These are phyloP conservation scores for Verticillium klebahnii DNA, from an alignment of 2,329 filamentous ascomycete genomes.

Conservation along the genomic window DNA sequence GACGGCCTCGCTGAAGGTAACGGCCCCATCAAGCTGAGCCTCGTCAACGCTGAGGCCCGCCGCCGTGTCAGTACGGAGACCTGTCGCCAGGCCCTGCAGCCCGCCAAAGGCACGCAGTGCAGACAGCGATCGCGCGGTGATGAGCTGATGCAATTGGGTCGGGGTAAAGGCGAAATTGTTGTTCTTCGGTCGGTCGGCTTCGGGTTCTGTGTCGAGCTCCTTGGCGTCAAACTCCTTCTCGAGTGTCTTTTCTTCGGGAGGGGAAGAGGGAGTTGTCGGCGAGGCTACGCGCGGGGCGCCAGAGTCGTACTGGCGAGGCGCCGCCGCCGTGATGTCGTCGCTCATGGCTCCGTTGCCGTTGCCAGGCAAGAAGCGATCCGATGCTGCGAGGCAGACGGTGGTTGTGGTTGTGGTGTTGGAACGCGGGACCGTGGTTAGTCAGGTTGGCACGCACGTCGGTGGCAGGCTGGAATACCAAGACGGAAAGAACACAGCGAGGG, in stretches of 20 bases:
- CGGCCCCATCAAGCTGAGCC: conserved; percentile 33
- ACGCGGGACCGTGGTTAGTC: not conserved
- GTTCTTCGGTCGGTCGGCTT: conserved; percentile 17
- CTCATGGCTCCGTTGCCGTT: not conserved
- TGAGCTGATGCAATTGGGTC: conserved; percentile 47
- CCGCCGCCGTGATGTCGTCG: conserved; percentile 3
- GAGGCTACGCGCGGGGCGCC: not conserved
- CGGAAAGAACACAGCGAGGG: not conserved
- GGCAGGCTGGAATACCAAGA: not conserved
- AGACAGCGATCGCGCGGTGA: conserved; percentile 43
- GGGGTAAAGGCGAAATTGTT: conserved; percentile 52
- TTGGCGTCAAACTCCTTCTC: not conserved
- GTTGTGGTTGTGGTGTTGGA: not conserved
- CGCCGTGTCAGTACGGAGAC: conserved; percentile 42
- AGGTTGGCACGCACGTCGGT: not conserved
- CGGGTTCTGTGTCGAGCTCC: conserved; percentile 6
- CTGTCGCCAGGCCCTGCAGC: conserved; percentile 44
- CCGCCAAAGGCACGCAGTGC: conserved; percentile 50
- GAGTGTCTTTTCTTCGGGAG: not conserved
- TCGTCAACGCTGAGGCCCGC: conserved; percentile 48
- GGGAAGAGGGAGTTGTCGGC: not conserved
- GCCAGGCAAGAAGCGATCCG: not conserved
- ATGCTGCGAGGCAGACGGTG: not conserved
- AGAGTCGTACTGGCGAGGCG: not conserved
- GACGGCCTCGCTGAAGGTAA: conserved; percentile 46